Evolutionary conservation across 1,284 basidiomycete species (phyloP), one percentile per base, ranked within the genome.

Genomic region (Farysia itapuensis): DNA sequence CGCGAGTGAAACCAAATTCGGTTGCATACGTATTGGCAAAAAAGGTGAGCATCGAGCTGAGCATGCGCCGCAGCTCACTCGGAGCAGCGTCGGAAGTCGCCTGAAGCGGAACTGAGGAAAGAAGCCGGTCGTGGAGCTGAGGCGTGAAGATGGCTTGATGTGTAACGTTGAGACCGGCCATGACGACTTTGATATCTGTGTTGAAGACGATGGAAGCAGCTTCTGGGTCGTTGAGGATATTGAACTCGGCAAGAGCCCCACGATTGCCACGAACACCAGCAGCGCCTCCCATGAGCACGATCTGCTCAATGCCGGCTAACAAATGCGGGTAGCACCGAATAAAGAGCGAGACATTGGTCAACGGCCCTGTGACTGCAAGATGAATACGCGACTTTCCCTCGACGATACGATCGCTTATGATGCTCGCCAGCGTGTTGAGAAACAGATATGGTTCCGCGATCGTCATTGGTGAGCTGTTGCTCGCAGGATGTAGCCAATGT

Each of bases 391-490:
- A 43, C 30, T 49, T 48, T 29, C 54, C 46, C 4, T 46, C 19
- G 30, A 44, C 48, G 28, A 59, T 48, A 0, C 74, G 49, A 4
- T 56, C 35, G 11, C 77, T 81, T 41, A 89, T 78, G 3, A 82
- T 80, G n/a, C 41, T 48, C 1, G 63, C 47, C 29, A 65, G 57
- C n/a, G 57, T 49, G 37, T 57, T 44, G n/a, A 64, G 48, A n/a
- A 59, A 59, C 23, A 52, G 44, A n/a, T 48, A 47, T 15, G 63
- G 63, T 24, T 60, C 52, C 12, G 51, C 52, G 4, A 48, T 43
- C 4, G 51, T 51, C 5, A 51, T 50, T 0, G 60, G 54, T 3
- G 59, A 52, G 53, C 53, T 63, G 15, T 48, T 52, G 5, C 46
- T 34, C 9, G 41, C 30, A 23, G 53, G 53, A 1, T 52, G 38